Evolutionary conservation across 2,329 filamentous ascomycete genomes (phyloP).

Genomic region (Aureobasidium musti): DNA sequence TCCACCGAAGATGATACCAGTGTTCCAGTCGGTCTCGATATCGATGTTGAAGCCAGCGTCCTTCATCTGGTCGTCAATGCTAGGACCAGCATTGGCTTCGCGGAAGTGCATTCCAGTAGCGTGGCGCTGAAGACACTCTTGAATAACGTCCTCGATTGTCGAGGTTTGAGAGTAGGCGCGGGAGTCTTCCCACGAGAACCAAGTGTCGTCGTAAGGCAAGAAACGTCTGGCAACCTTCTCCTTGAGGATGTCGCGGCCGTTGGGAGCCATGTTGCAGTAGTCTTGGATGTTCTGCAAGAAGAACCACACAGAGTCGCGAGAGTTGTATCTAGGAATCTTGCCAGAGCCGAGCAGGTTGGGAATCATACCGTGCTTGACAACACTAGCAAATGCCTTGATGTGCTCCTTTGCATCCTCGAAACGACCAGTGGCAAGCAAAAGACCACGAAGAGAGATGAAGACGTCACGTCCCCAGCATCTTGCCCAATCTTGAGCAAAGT

Average conservation of each 20-base stretch:
- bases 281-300: slow-evolving; percentile 96
- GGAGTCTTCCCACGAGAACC: slow-evolving; percentile 78
- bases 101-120: slow-evolving; percentile 87
- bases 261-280: slow-evolving; percentile 77
- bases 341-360: slow-evolving; percentile 89
- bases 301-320: slow-evolving; percentile 96
- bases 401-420: slow-evolving; percentile 90
- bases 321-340: slow-evolving; percentile 87
- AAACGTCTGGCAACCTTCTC: slow-evolving; percentile 82
- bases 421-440: slow-evolving; percentile 87
- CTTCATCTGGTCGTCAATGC: slow-evolving; percentile 90
- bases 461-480: slow-evolving; percentile 97
- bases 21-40: slow-evolving; percentile 86
- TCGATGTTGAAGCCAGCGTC: slow-evolving; percentile 90
- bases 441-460: slow-evolving; percentile 89
- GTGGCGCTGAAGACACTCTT: slow-evolving; percentile 90
- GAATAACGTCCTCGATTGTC: slow-evolving; percentile 83
- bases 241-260: slow-evolving; percentile 72
- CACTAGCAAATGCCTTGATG: slow-evolving; percentile 90
- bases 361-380: slow-evolving; percentile 98
- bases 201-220: slow-evolving; percentile 92
- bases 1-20: slow-evolving; percentile 88
- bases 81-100: slow-evolving; percentile 88
- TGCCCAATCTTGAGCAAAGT: slow-evolving; percentile 92
- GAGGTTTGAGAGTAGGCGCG: slow-evolving; percentile 84